phyloP scores from a whole-genome alignment of 169 alveolate species.

The Cryptosporidium muris region DNA sequence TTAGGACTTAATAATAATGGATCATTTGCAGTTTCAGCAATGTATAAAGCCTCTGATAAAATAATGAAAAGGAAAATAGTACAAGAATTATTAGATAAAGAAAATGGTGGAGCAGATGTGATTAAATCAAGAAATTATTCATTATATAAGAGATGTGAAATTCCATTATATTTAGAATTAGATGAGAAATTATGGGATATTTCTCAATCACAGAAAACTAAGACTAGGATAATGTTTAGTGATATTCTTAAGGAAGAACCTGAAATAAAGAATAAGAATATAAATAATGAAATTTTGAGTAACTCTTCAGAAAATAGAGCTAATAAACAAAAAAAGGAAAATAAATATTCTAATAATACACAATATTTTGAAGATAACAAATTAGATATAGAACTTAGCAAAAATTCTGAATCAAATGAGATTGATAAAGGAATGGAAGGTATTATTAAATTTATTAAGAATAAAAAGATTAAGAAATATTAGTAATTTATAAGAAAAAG shows the following conservation, averaged over 20 bases:
- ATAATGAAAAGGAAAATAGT: conserved; percentile 24
- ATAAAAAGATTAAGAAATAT: not conserved
- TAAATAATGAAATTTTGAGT: not conserved
- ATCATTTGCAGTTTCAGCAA: conserved; percentile 39
- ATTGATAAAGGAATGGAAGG: conserved; percentile 16
- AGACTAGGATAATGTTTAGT: conserved; percentile 40
- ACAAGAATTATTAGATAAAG: conserved; percentile 44
- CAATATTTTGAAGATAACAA: not conserved
- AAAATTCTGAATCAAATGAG: too few relatives aligned
- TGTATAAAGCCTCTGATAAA: conserved; percentile 62
- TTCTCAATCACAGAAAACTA: conserved; percentile 7
- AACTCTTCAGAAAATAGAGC: not conserved
- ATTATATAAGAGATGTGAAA: conserved; percentile 40
- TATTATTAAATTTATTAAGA: conserved; percentile 20
- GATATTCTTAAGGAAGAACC: conserved; percentile 22
- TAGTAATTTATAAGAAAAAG: too few relatives aligned
- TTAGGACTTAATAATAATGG: conserved; percentile 18
- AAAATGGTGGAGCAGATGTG: conserved; percentile 54
- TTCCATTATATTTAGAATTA: conserved; percentile 18
- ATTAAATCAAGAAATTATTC: conserved; percentile 25
- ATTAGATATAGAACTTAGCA: too few relatives aligned
- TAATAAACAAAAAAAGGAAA: not conserved
- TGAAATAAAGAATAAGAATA: not conserved
- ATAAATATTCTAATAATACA: conserved; percentile 5
- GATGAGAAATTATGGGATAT: conserved; percentile 34